These are phyloP conservation scores for Brassica cretica DNA, from an alignment of 345 rosid genomes.

Conservation along the genomic window DNA sequence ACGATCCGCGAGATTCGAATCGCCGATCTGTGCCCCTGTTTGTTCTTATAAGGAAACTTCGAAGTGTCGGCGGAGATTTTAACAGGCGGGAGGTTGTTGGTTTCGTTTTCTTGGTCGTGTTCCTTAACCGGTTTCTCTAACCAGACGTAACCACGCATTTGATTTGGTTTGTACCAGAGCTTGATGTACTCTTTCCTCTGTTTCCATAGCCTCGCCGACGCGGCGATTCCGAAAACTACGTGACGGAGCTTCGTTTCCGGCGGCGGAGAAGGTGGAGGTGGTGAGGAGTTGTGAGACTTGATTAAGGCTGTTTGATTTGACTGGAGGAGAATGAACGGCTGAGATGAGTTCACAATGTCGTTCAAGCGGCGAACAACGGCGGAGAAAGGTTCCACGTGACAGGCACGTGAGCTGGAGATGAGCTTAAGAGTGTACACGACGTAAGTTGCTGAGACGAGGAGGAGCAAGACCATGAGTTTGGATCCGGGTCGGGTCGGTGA, in stretches of 20 bases:
- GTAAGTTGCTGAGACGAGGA: slow-evolving; percentile 73
- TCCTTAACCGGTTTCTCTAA: slow-evolving; percentile 57
- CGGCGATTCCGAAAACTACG: slow-evolving; percentile 90
- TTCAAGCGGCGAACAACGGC: slow-evolving; percentile 29
- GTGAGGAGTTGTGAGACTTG: slow-evolving; percentile 1
- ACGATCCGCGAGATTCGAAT: slow-evolving; percentile 89
- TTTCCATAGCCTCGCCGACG: slow-evolving; percentile 90
- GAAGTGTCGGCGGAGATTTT: slow-evolving; percentile 82
- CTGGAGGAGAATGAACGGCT: slow-evolving; percentile 27
- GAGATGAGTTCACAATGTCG: slow-evolving; percentile 36
- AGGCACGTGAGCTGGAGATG: slow-evolving; percentile 63
- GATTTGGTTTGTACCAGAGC: slow-evolving; percentile 68
- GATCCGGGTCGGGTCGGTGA: slow-evolving; percentile 53
- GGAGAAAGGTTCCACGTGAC: slow-evolving; percentile 47
- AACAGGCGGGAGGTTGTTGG: slow-evolving; percentile 52
- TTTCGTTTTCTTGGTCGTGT: slow-evolving; percentile 31
- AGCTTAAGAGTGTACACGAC: slow-evolving; percentile 82
- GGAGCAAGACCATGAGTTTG: slow-evolving; percentile 67
- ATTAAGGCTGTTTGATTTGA: slow-evolving; percentile 17
- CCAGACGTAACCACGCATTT: slow-evolving; percentile 92
- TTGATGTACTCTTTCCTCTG: slow-evolving; percentile 84
- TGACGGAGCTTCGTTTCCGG: slow-evolving; percentile 54
- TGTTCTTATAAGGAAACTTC: slow-evolving; percentile 64
- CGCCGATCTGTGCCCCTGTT: slow-evolving; percentile 94
- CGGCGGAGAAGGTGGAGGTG: slow-evolving; percentile 3